A percentile compares a stretch with the other conserved stretches of the same genome.
These are phyloP conservation scores for Esteya vermicola DNA, from an alignment of 2,329 filamentous ascomycete genomes.

Conservation along the genomic window DNA sequence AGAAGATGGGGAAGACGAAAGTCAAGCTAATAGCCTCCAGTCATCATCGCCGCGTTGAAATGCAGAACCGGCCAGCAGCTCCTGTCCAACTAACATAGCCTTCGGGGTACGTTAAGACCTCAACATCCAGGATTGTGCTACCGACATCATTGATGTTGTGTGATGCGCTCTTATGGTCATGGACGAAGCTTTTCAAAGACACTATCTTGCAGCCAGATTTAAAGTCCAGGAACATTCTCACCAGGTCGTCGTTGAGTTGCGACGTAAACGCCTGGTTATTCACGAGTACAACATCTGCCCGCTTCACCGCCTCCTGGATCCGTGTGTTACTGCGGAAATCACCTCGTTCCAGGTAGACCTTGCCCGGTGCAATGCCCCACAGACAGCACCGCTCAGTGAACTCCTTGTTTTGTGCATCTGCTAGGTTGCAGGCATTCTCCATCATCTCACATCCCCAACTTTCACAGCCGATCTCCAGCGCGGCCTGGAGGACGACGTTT, in stretches of 20 bases:
- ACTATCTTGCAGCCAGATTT: conserved; percentile 85
- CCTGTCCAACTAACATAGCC: conserved; percentile 87
- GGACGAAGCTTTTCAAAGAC: conserved; percentile 82
- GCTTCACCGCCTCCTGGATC: conserved; percentile 60
- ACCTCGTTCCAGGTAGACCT: conserved; percentile 65
- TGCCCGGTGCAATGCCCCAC: conserved; percentile 74
- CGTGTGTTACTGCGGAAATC: conserved; percentile 65
- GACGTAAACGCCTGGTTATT: conserved; percentile 97
- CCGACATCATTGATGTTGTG: conserved; percentile 68
- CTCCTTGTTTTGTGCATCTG: conserved; percentile 65
- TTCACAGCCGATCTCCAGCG: conserved; percentile 83
- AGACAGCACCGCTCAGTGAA: conserved; percentile 74
- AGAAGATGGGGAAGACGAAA: no score
- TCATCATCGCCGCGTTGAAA: conserved; percentile 50
- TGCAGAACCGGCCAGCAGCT: conserved; percentile 70
- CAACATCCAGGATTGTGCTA: conserved; percentile 66
- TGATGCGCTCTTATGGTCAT: conserved; percentile 62
- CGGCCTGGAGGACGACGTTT: conserved; percentile 88
- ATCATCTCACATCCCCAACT: conserved; percentile 97
- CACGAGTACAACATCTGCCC: conserved; percentile 88
- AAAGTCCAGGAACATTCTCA: conserved; percentile 83
- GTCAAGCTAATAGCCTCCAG: no score
- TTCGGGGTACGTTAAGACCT: conserved; percentile 46
- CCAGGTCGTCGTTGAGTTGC: conserved; percentile 68
- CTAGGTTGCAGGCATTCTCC: conserved; percentile 74